phyloP scores from a whole-genome alignment of 2,329 filamentous ascomycete species.

The Xylariaceae sp. region DNA sequence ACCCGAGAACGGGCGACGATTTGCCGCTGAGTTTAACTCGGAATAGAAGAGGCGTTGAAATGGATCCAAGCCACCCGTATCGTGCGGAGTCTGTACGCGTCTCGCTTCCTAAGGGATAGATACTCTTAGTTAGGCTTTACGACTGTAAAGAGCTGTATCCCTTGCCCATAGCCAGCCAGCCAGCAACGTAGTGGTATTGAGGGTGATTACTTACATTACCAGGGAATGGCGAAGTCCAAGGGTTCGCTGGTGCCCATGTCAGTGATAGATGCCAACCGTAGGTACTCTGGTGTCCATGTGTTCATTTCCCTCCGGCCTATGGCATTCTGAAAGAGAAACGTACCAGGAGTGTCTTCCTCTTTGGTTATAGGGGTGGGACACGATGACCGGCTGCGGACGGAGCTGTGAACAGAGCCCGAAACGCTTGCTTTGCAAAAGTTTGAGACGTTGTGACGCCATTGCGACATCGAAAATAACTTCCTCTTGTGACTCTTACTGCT shows the following conservation, averaged over 20 bases:
- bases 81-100: constrained; percentile 43
- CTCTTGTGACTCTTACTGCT: constrained; percentile 30
- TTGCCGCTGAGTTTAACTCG: constrained; percentile 29
- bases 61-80: constrained; percentile 34
- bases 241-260: constrained; percentile 1
- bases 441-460: constrained; percentile 38
- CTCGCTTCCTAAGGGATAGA: constrained; percentile 40
- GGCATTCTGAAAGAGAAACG: neutral
- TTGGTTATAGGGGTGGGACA: constrained; percentile 12
- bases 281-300: neutral
- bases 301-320: neutral
- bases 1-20: neutral
- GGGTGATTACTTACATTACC: constrained; percentile 32
- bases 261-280: neutral
- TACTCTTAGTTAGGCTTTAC: constrained; percentile 2
- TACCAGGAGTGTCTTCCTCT: constrained; percentile 4
- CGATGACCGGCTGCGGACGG: constrained; percentile 36
- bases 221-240: constrained; percentile 22
- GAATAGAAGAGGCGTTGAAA: constrained; percentile 41
- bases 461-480: constrained; percentile 38
- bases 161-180: neutral
- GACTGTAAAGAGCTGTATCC: neutral
- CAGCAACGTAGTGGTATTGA: neutral
- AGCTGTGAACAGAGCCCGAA: constrained; percentile 39
- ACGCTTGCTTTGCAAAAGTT: constrained; percentile 35